Evolutionary conservation across 106 monocot genomes (phyloP), one percentile per base, ranked within the genome.

Genomic region (Platanthera guangdongensis): DNA sequence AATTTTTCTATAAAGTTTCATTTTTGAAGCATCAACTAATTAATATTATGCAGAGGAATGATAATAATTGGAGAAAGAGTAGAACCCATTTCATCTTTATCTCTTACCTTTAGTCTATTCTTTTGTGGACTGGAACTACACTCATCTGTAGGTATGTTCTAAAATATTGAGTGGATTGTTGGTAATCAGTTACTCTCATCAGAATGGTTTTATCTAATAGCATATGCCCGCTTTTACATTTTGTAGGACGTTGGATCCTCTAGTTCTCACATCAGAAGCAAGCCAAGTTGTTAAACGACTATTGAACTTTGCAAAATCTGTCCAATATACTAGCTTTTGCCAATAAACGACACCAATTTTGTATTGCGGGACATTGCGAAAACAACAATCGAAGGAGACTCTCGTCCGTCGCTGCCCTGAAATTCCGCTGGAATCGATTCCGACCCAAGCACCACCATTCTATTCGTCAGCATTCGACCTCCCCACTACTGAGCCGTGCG

Each of bases 241-340:
- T 51, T 81, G 60, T 84, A 97, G 97, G 78, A 80, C 80, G 13
- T 51, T 97, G 71, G 85, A 94, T 80, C 89, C 89, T 76, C 47
- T 94, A 68, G 52, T 82, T 76, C 65, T 97, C 47, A 78, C 91
- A 57, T 83, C 91, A 75, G 85, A 84, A 91, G 83, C 89, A 69
- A 97, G 91, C 80, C 97, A 97, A 93, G 84, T 76, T 75, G 91
- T 97, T 21, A 97, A 94, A 79, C 91, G 97, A 9, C 74, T 94
- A 74, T 16, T 97, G 53, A 87, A 83, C 80, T 97, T 97, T 75
- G 81, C 92, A 32, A 94, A 82, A 83, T 97, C 91, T 97, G 45
- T 90, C 94, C 74, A 90, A 85, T 79, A 91, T 94, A 22, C 74
- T 97, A 83, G 91, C 91, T 63, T 83, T 94, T 77, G 89, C 91